Base-by-base conservation (phyloP, 768 basidiomycete species). In the Naganishia vishniacii region DNA sequence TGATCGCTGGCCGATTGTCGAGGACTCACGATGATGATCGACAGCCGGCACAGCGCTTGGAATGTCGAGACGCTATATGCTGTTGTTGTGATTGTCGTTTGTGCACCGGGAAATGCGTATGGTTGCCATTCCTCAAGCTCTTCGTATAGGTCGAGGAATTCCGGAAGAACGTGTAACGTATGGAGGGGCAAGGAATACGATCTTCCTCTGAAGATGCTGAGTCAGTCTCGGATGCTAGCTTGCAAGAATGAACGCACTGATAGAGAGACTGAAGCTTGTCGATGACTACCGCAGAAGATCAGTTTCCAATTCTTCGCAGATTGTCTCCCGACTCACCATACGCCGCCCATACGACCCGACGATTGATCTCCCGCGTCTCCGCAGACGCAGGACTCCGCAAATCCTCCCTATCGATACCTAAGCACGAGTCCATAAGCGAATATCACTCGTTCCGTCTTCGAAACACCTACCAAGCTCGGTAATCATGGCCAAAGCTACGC, bases 251-350 rank as follows among this genome's bases (percentile, higher is more conserved):
- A 4, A 60, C 59, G 16, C 34, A 60, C 59, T 70, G 69, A 42
- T 70, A 70, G 20, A 70, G 51, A 1, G 69, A 70, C n/a, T 65
- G 59, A 48, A 70, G 56, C 62, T 70, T 70, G 69, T 70, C 69
- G 31, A 63, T 62, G 23, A 68, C 69, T 68, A 29, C 48, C 48
- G n/a, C 20, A 41, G 28, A 15, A 26, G 37, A 51, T 12, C 18
- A 28, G 23, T n/a, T 12, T 37, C 25, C 11, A n/a, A n/a, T n/a
- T n/a, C 7, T 18, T 34, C 15, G 20, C 3, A 11, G n/a, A 29
- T 1, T 13, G 7, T 16, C 20, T n/a, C 18, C 1, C 1, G 26
- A 59, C 69, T 61, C 41, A 68, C 69, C 64, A 59, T 64, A 70
- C 29, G 67, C 67, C 23, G 67, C 64, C 69, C 69, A 70, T 23